Evolutionary conservation across 192 early-diverging fungal species (phyloP).

Genomic region (Dissophora globulifera): DNA sequence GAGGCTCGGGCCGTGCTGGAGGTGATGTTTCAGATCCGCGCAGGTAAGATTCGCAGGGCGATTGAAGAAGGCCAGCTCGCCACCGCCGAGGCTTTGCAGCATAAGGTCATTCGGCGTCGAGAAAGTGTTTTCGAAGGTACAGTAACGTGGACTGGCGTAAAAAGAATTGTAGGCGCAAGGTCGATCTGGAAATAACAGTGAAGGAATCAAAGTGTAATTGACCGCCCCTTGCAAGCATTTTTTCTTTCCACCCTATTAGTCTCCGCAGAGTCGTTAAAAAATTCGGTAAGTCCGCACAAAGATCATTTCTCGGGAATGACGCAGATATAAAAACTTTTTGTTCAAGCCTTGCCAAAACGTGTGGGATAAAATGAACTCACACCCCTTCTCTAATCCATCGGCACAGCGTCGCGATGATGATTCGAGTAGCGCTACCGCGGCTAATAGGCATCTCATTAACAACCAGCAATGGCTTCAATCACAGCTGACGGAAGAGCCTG

Average conservation of each 20-base stretch:
- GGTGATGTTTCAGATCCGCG: conserved; percentile 46
- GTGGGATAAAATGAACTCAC: neutral
- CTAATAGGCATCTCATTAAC: neutral
- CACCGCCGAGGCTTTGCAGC: conserved; percentile 37
- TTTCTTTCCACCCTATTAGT: neutral
- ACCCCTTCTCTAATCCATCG: neutral
- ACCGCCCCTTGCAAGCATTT: neutral
- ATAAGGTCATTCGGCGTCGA: conserved; percentile 31
- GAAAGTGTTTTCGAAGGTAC: conserved; percentile 41
- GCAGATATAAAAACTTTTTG: too few species aligned
- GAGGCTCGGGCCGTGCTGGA: conserved; percentile 40
- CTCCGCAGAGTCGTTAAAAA: neutral
- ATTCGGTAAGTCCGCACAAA: neutral
- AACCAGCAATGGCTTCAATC: neutral
- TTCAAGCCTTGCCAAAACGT: neutral
- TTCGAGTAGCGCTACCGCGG: neutral
- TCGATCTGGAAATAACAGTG: too few species aligned
- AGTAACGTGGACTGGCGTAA: neutral
- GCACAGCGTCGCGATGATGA: conserved; percentile 2
- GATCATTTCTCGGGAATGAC: neutral
- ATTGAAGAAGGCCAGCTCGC: conserved; percentile 45
- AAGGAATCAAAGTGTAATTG: neutral
- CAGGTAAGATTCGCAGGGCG: conserved; percentile 33
- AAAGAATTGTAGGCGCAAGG: too few species aligned
- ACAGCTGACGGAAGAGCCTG: conserved; percentile 10